Evolutionary conservation across 768 basidiomycete species (phyloP).

Genomic region (Imleria badia): DNA sequence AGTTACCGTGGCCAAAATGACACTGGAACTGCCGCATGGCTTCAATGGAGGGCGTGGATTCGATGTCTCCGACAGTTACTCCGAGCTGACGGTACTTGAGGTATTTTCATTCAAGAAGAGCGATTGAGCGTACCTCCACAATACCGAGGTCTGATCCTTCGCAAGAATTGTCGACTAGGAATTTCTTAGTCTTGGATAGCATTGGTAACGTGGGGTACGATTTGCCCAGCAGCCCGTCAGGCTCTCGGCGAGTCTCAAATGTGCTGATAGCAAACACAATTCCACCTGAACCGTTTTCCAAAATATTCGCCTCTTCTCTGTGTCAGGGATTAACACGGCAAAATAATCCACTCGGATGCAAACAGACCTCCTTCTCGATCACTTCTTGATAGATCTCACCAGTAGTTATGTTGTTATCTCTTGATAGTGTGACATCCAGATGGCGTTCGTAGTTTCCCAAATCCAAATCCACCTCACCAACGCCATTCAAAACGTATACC

Average conservation of each 20-base stretch:
- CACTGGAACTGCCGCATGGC: constrained; percentile 99
- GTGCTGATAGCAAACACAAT: not conserved
- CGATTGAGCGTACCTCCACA: constrained; percentile 69
- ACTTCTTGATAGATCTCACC: constrained; percentile 97
- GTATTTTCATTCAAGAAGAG: not conserved
- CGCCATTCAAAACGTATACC: constrained; percentile 97
- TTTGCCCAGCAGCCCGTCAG: constrained; percentile 43
- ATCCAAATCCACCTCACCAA: constrained; percentile 97
- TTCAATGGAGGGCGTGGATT: constrained; percentile 96
- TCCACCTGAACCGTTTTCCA: constrained; percentile 91
- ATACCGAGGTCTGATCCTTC: constrained; percentile 96
- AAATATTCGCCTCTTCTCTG: constrained; percentile 86
- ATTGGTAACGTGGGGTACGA: constrained; percentile 94
- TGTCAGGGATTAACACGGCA: constrained; percentile 9
- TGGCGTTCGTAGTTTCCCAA: constrained; percentile 99
- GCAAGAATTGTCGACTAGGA: constrained; percentile 92
- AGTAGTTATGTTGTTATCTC: constrained; percentile 98
- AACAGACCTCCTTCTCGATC: constrained; percentile 90
- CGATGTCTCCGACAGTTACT: constrained; percentile 98
- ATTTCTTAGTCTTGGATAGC: constrained; percentile 97
- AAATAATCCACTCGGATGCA: not conserved
- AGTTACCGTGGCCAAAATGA: constrained; percentile 94
- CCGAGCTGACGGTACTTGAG: constrained; percentile 62
- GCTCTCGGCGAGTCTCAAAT: not conserved
- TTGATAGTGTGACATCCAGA: constrained; percentile 88